phyloP scores from a whole-genome alignment of 768 basidiomycete species.

The Arthromyces matolae region DNA sequence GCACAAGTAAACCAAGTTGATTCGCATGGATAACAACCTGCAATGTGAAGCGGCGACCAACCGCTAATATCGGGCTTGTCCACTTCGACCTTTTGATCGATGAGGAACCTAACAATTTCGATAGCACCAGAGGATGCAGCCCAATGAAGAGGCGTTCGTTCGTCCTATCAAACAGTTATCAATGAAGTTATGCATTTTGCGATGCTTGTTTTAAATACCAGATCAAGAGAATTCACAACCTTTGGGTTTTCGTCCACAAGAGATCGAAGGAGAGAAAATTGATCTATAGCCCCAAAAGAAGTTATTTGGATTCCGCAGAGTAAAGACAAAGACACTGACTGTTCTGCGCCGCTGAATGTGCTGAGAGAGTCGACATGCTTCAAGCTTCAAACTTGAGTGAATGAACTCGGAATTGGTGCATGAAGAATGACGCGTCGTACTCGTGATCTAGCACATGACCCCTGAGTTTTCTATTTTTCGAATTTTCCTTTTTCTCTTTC shows the following conservation, averaged over 20 bases:
- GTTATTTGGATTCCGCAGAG: background rate
- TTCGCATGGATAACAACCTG: conserved; percentile 40
- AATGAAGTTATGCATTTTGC: too few species aligned
- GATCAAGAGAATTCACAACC: conserved; percentile 59
- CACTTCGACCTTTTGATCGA: conserved; percentile 68
- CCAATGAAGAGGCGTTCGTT: conserved; percentile 82
- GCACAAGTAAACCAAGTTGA: conserved; percentile 6
- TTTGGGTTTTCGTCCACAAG: conserved; percentile 61
- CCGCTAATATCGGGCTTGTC: conserved; percentile 61
- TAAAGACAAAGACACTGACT: conserved; percentile 34
- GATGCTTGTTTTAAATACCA: too few species aligned
- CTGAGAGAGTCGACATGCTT: conserved; percentile 34
- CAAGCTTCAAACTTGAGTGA: background rate
- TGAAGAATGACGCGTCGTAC: too few species aligned
- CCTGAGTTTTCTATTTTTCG: background rate
- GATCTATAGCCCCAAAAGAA: conserved; percentile 41
- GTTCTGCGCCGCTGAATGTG: conserved; percentile 70
- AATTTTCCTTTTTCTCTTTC: too few species aligned
- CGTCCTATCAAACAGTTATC: conserved; percentile 48
- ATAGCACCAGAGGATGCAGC: conserved; percentile 70
- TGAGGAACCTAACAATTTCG: conserved; percentile 63
- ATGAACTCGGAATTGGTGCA: too few species aligned
- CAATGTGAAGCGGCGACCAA: conserved; percentile 81
- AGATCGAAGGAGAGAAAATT: conserved; percentile 64
- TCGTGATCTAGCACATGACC: background rate